Conservation (phyloP, 2,329 filamentous ascomycete species). For the Pseudofabraea citricarpa region DNA sequence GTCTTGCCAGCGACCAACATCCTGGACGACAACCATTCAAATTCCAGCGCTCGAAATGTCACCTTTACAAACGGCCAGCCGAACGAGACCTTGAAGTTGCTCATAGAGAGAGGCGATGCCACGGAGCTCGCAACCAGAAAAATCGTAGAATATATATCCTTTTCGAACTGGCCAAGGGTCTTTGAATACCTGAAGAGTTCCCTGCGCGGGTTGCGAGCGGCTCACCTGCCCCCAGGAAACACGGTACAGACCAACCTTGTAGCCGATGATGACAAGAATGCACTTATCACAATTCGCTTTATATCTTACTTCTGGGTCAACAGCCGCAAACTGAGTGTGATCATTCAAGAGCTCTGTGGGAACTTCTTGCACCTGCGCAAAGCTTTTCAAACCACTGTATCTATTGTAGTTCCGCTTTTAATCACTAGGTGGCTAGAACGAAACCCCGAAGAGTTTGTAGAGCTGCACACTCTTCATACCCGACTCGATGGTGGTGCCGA, state of each 20-base stretch:
- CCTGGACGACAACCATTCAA: slow-evolving; percentile 41
- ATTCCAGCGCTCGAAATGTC: background rate
- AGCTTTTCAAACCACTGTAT: slow-evolving; percentile 58
- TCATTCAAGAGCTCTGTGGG: slow-evolving; percentile 63
- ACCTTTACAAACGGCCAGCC: background rate
- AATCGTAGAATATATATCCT: slow-evolving; percentile 60
- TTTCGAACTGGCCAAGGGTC: slow-evolving; percentile 56
- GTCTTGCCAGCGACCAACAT: slow-evolving; percentile 52
- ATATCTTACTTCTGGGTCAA: slow-evolving; percentile 63
- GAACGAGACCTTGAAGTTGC: slow-evolving; percentile 22
- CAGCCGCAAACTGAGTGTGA: slow-evolving; percentile 51
- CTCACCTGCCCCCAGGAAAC: slow-evolving; percentile 20
- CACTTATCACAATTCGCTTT: slow-evolving; percentile 52
- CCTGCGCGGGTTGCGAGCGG: slow-evolving; percentile 19
- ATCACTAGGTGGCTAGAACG: slow-evolving; percentile 63
- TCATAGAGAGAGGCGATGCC: slow-evolving; percentile 30
- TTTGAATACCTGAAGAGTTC: slow-evolving; percentile 53
- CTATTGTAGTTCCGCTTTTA: slow-evolving; percentile 56
- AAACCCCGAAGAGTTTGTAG: slow-evolving; percentile 59
- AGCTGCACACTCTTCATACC: slow-evolving; percentile 54
- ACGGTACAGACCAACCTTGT: slow-evolving; percentile 15
- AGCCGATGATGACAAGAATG: slow-evolving; percentile 27
- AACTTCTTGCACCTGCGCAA: slow-evolving; percentile 63
- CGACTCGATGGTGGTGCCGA: slow-evolving; percentile 62
- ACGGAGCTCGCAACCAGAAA: slow-evolving; percentile 51